phyloP scores from a whole-genome alignment of 306 rosid genomes.

The Aeschynomene evenia region DNA sequence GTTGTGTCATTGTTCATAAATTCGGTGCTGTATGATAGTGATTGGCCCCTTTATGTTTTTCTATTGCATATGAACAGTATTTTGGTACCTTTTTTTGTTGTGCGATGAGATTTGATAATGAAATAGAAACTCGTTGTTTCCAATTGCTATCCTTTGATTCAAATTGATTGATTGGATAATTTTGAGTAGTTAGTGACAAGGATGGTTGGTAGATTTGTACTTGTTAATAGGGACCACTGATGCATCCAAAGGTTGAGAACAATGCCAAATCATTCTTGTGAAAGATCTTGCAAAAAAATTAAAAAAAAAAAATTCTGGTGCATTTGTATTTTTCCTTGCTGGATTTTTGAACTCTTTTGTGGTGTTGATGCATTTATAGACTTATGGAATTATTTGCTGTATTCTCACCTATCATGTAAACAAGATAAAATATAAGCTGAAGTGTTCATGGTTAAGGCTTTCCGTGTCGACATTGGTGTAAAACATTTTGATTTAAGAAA shows the following conservation, averaged over 20 bases:
- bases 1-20: conserved; percentile 13
- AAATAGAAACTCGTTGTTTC: not conserved
- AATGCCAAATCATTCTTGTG: not conserved
- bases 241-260: not conserved
- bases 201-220: not conserved
- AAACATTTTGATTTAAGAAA: conserved; percentile 5
- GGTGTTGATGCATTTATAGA: not conserved
- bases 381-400: not conserved
- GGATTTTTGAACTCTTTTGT: not conserved
- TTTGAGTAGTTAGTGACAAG: not conserved
- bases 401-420: not conserved
- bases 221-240: not conserved
- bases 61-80: not conserved
- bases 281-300: not conserved
- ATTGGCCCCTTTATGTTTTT: not conserved
- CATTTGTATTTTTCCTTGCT: not conserved
- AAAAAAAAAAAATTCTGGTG: not conserved
- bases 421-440: not conserved
- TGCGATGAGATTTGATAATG: not conserved
- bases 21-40: not conserved
- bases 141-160: not conserved
- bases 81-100: not conserved
- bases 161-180: not conserved
- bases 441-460: not conserved
- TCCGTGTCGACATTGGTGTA: not conserved